A percentile compares a stretch with the other conserved stretches of the same genome.
These are phyloP conservation scores for Chlamydomonas reinhardtii DNA, from an alignment of 163 green algal genomes.

Conservation along the genomic window DNA sequence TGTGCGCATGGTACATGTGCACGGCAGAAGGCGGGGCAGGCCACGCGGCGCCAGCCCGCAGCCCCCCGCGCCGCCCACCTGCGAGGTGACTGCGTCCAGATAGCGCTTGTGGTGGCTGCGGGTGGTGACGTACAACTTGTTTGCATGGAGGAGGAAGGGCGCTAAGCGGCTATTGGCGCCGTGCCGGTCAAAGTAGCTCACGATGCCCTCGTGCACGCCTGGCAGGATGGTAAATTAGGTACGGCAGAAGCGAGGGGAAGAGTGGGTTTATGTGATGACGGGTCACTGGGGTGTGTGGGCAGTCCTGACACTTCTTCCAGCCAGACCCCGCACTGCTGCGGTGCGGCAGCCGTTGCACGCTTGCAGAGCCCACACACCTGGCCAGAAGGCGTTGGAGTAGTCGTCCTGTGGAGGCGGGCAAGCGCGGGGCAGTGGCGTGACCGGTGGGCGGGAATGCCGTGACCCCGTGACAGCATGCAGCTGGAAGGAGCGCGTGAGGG, in stretches of 20 bases:
- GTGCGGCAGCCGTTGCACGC: too few relatives aligned
- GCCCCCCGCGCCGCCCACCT: not conserved
- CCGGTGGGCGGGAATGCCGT: too few relatives aligned
- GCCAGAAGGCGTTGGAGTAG: constrained; percentile 9
- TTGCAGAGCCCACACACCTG: not conserved
- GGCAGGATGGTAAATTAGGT: too few relatives aligned
- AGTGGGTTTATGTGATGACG: too few relatives aligned
- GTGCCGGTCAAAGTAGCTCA: not conserved
- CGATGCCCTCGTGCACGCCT: constrained; percentile 8
- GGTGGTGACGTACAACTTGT: constrained; percentile 36
- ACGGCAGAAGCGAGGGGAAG: too few relatives aligned
- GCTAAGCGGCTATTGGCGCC: not conserved
- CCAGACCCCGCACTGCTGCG: too few relatives aligned
- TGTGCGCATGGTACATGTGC: too few relatives aligned
- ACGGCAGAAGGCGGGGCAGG: too few relatives aligned
- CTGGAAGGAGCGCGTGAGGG: too few relatives aligned
- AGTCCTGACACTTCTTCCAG: too few relatives aligned
- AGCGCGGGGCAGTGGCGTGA: not conserved
- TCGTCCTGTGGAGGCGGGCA: not conserved
- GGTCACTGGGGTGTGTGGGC: too few relatives aligned
- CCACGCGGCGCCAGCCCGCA: not conserved
- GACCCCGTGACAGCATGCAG: too few relatives aligned
- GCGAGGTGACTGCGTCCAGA: not conserved
- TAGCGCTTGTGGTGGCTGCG: not conserved
- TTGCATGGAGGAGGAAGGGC: constrained; percentile 1